Evolutionary conservation across 2,329 filamentous ascomycete genomes (phyloP), one percentile per base, ranked within the genome.

Genomic region (Fusarium luffae): DNA sequence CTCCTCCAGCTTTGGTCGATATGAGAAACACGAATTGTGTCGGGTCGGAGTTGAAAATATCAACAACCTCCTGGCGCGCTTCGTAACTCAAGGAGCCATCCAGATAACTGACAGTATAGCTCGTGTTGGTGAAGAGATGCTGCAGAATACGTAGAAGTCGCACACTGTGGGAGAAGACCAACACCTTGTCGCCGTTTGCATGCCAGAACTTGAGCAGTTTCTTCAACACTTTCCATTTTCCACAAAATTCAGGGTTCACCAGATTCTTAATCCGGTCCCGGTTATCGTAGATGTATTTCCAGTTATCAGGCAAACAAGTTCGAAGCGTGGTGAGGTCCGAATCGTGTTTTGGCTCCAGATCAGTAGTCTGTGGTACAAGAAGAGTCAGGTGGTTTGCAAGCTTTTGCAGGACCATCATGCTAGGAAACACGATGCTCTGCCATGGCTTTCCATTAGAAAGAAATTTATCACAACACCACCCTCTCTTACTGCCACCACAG

Each of bases 21-120:
- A 99, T 98, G 21, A 99, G 85, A 74, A 99, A 99, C 7, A 98
- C 94, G 75, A 99, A 99, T 75, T 96, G 93, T 6, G 85, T 86
- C 0, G 93, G 89, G 75, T 97, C 91, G 1, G 92, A 88, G 78
- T 99, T 99, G 86, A 97, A 99, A 49, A 93, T 91, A 75, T 97
- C 92, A 1, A 99, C 96, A 1, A 89, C 88, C 47, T 88, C 88
- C 68, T 94, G 90, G 12, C 96, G 90, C 58, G 97, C 94, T 55
- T 94, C 92, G 73, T 96, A 94, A 34, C 84, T 87, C 82, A 98
- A 89, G 12, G 89, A 88, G 1, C 96, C 96, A 74, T 98, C 94
- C 7, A 99, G 84, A 75, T 97, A 98, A 73, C 91, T 95, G 67
- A 97, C 91, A 59, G 91, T 97, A 81, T 98, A 99, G 74, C 90